Evolutionary conservation across 148 eudicot species (phyloP).

Genomic region (Talinum fruticosum): DNA sequence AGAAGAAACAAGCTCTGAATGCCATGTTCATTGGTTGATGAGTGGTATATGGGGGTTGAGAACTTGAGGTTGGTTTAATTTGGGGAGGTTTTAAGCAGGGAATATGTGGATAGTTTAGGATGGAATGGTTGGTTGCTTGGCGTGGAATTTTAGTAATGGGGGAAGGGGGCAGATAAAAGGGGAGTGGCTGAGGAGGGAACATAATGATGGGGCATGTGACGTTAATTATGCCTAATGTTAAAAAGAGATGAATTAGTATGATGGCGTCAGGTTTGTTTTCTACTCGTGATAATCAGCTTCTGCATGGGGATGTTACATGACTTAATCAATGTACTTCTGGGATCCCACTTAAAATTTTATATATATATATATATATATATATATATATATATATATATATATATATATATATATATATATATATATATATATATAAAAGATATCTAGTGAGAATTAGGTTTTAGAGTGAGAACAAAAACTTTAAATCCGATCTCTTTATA

Average conservation of each 20-base stretch:
- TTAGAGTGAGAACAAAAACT: no score
- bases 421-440: no score
- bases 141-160: slow-evolving; percentile 46
- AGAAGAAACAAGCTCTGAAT: slow-evolving; percentile 21
- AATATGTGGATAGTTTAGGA: slow-evolving; percentile 28
- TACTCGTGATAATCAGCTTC: slow-evolving; percentile 19
- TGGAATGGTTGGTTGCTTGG: slow-evolving; percentile 55
- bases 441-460: no score
- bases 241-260: no score
- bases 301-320: slow-evolving; percentile 20
- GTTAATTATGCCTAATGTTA: slow-evolving; percentile 19
- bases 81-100: neutral
- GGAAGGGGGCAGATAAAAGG: slow-evolving; percentile 9
- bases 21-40: neutral
- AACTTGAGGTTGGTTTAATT: neutral
- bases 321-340: slow-evolving; percentile 4
- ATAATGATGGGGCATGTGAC: slow-evolving; percentile 45
- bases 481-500: no score
- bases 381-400: no score
- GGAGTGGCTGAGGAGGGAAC: slow-evolving; percentile 31
- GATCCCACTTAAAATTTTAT: no score
- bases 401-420: no score
- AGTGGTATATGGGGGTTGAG: slow-evolving; percentile 8
- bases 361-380: no score
- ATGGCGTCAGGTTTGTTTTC: slow-evolving; percentile 1